phyloP scores from a whole-genome alignment of 2,329 filamentous ascomycete species.

The Talaromyces sp. region DNA sequence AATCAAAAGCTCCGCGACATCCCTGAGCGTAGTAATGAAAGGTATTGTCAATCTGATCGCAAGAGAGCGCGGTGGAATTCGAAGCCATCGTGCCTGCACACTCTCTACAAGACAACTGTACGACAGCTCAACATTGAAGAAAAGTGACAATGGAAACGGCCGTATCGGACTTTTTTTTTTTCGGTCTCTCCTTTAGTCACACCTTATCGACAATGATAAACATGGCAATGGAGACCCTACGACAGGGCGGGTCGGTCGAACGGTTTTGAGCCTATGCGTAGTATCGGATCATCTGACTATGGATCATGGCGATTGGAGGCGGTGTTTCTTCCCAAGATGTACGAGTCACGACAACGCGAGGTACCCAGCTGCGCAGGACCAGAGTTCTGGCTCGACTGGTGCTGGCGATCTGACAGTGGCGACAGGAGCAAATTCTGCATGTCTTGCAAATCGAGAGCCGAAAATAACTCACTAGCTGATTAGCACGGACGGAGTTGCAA shows the following conservation, averaged over 20 bases:
- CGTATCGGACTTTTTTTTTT: background rate
- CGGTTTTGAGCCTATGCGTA: background rate
- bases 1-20: slow-evolving; percentile 39
- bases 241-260: background rate
- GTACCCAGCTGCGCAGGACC: background rate
- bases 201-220: background rate
- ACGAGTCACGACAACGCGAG: background rate
- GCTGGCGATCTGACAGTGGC: background rate
- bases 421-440: background rate
- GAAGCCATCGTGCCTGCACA: slow-evolving; percentile 15
- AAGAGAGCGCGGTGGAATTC: slow-evolving; percentile 16
- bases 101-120: background rate
- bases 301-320: background rate
- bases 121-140: background rate
- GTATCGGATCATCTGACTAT: background rate
- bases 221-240: background rate
- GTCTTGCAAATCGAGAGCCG: background rate
- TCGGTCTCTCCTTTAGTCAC: background rate
- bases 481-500: background rate
- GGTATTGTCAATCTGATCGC: slow-evolving; percentile 29
- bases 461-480: background rate
- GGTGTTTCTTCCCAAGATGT: background rate
- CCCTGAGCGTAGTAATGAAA: slow-evolving; percentile 26
- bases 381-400: background rate
- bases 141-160: background rate